Percentiles rank a stretch among this genome's conserved stretches.
Evolutionary conservation across 352 stramenopile genomes (phyloP).

Genomic region (Globisporangium polare): DNA sequence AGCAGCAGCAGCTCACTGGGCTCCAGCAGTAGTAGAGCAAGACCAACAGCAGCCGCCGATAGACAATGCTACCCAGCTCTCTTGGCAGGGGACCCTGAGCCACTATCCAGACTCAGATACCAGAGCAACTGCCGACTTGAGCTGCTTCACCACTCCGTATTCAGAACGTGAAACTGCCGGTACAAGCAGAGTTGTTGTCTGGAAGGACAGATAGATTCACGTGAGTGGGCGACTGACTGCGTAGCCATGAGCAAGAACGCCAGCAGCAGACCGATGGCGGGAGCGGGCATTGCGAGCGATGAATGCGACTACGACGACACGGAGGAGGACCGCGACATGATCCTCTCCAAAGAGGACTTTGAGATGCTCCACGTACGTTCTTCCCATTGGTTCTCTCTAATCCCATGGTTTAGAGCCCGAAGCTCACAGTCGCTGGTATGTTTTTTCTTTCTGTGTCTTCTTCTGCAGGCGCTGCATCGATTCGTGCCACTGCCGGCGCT

Average conservation of each 20-base stretch:
- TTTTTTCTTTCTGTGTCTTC: not conserved
- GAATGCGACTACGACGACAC: constrained; percentile 9
- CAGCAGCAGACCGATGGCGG: not conserved
- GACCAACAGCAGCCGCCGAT: too few relatives aligned
- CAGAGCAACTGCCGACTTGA: too few relatives aligned
- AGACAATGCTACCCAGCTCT: too few relatives aligned
- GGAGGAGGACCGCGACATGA: constrained; percentile 29
- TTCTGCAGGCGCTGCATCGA: constrained; percentile 35
- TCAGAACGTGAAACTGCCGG: too few relatives aligned
- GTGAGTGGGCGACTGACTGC: too few relatives aligned
- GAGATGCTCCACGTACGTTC: constrained; percentile 34
- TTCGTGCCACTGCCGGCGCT: constrained; percentile 52
- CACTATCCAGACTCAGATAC: too few relatives aligned
- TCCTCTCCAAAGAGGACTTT: constrained; percentile 49
- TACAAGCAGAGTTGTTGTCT: too few relatives aligned
- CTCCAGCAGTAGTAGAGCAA: too few relatives aligned
- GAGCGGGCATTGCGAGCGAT: constrained; percentile 10
- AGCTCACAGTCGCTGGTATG: not conserved
- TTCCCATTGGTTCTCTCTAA: not conserved
- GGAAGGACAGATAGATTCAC: too few relatives aligned
- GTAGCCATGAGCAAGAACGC: not conserved
- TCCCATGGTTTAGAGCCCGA: too few relatives aligned
- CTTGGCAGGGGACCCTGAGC: too few relatives aligned
- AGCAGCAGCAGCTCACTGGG: not conserved
- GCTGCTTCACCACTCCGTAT: too few relatives aligned